Conservation (phyloP, 805 yeast species). For the Barnettozyma pratensis region DNA sequence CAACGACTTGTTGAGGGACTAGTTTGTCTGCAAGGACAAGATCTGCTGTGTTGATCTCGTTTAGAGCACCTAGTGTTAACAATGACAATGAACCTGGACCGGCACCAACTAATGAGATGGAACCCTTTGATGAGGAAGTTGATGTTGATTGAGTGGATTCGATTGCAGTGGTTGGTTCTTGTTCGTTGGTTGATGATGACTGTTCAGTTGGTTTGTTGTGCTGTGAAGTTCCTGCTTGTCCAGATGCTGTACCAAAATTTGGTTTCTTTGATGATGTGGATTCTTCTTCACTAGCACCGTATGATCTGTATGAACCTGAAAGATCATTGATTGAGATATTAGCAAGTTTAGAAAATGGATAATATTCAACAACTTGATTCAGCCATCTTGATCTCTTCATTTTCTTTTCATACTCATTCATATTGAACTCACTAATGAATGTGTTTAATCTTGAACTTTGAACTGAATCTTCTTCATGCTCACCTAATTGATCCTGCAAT, state of each 20-base stretch:
- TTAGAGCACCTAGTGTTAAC: conserved; percentile 79
- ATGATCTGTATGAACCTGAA: conserved; percentile 32
- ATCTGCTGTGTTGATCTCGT: conserved; percentile 78
- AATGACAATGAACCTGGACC: conserved; percentile 89
- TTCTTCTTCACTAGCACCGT: neutral
- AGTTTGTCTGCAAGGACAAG: conserved; percentile 83
- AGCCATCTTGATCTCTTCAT: conserved; percentile 74
- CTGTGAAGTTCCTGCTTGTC: neutral
- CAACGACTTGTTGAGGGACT: conserved; percentile 84
- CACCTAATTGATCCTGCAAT: conserved; percentile 41
- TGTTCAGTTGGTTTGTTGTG: conserved; percentile 28
- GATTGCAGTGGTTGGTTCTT: neutral
- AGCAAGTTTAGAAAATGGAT: conserved; percentile 65
- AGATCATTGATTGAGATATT: conserved; percentile 56
- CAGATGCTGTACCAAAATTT: neutral
- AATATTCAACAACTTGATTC: conserved; percentile 86
- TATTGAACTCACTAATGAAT: conserved; percentile 55
- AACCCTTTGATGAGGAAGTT: conserved; percentile 33
- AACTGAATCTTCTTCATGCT: conserved; percentile 64
- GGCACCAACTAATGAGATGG: conserved; percentile 81
- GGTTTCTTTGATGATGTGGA: neutral
- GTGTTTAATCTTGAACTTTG: conserved; percentile 55
- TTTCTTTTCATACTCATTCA: conserved; percentile 46
- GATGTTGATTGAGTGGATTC: conserved; percentile 20
- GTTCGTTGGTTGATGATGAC: neutral